phyloP scores from a whole-genome alignment of 179 eudicot species.

The Heliamphora pulchella region DNA sequence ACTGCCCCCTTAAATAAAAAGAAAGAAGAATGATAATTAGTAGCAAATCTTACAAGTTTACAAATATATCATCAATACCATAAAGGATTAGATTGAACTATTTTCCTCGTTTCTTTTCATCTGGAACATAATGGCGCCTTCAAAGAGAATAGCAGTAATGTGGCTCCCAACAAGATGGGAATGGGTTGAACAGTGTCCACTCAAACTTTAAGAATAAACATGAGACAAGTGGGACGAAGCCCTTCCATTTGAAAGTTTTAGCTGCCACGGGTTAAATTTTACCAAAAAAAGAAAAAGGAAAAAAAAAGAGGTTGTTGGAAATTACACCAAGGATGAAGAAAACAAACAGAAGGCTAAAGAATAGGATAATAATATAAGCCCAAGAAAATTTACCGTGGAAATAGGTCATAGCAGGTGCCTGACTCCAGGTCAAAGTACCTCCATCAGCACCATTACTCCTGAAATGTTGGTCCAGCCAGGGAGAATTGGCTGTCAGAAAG shows the following conservation, averaged over 20 bases:
- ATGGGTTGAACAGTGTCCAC: not conserved
- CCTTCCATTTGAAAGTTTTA: not conserved
- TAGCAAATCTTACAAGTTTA: not conserved
- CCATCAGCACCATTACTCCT: conserved; percentile 33
- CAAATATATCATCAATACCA: not conserved
- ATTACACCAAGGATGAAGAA: not conserved
- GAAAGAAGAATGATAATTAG: conserved; percentile 8
- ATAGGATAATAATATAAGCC: not conserved
- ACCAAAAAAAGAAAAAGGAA: not conserved
- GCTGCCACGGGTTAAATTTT: not conserved
- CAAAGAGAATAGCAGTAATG: not conserved
- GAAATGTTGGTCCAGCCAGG: conserved; percentile 64
- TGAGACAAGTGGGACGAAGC: not conserved
- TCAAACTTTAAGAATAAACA: not conserved
- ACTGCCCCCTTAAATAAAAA: conserved; percentile 34
- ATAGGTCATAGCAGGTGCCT: conserved; percentile 49
- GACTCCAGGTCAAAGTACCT: conserved; percentile 47
- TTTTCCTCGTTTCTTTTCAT: not conserved
- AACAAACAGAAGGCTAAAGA: not conserved
- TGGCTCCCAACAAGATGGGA: conserved; percentile 2
- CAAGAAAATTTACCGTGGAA: conserved; percentile 45
- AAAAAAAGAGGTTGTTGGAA: not conserved
- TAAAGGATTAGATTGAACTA: not conserved
- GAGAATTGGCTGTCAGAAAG: conserved; percentile 42
- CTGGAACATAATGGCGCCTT: not conserved